Conservation (phyloP, 768 basidiomycete species). For the Suillus clintonianus region DNA sequence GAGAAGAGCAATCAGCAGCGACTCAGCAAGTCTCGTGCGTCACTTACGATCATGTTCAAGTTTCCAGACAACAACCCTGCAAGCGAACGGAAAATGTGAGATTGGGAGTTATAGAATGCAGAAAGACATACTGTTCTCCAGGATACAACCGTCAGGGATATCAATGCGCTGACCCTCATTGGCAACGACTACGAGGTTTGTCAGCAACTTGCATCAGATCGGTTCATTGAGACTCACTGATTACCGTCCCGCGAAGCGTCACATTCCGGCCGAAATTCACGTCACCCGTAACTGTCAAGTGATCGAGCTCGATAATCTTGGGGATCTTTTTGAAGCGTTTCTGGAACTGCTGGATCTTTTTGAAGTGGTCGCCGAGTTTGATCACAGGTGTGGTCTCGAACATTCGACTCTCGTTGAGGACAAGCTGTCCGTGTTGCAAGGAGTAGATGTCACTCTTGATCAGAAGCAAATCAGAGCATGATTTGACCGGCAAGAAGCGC, state of each 20-base stretch:
- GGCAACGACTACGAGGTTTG: conserved; percentile 51
- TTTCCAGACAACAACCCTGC: conserved; percentile 72
- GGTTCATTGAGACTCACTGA: conserved; percentile 33
- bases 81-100: background rate
- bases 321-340: conserved; percentile 79
- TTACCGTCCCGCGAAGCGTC: conserved; percentile 67
- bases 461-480: conserved; percentile 62
- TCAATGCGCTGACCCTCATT: conserved; percentile 77
- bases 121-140: conserved; percentile 59
- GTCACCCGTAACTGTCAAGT: conserved; percentile 72
- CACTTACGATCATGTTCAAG: conserved; percentile 67
- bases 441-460: conserved; percentile 74
- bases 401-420: conserved; percentile 59
- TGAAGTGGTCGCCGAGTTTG: conserved; percentile 78
- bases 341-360: conserved; percentile 72
- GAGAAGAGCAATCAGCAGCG: background rate
- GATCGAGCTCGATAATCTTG: conserved; percentile 71
- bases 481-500: conserved; percentile 70
- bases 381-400: conserved; percentile 69
- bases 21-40: background rate
- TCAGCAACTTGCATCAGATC: background rate
- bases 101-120: conserved; percentile 10
- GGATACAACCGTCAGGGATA: conserved; percentile 72
- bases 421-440: conserved; percentile 66
- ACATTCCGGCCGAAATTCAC: conserved; percentile 68